Percentiles rank a stretch among this genome's conserved stretches.
These are phyloP conservation scores for Protea cynaroides DNA, from an alignment of 164 flowering plant genomes.

Conservation along the genomic window DNA sequence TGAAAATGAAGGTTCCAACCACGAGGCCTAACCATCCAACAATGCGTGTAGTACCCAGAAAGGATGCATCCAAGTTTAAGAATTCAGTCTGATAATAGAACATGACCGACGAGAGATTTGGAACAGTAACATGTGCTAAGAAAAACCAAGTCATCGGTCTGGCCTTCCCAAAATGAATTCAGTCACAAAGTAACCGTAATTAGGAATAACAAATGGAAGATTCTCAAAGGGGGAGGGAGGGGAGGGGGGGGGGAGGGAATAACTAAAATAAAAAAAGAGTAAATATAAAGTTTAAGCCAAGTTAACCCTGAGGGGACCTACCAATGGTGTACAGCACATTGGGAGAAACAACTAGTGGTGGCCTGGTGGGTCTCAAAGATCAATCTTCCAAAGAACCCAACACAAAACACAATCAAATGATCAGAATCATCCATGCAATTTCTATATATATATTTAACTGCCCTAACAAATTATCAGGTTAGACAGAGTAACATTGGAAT, in stretches of 20 bases:
- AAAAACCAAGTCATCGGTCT: constrained; percentile 98
- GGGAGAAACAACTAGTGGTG: background rate
- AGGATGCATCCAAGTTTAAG: constrained; percentile 76
- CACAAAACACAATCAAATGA: background rate
- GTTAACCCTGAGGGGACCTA: background rate
- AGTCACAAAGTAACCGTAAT: constrained; percentile 14
- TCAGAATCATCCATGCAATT: background rate
- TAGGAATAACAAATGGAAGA: constrained; percentile 13
- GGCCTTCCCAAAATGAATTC: constrained; percentile 26
- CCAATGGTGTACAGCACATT: background rate
- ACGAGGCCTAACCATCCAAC: constrained; percentile 86
- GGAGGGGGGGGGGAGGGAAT: background rate
- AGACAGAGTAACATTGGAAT: background rate
- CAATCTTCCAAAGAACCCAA: background rate
- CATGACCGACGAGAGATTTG: constrained; percentile 83
- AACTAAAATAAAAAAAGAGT: background rate
- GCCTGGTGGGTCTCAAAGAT: background rate
- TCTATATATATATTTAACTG: background rate
- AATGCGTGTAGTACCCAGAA: constrained; percentile 81
- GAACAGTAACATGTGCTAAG: constrained; percentile 65
- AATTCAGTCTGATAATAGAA: constrained; percentile 89
- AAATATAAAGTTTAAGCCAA: background rate
- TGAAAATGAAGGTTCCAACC: constrained; percentile 77
- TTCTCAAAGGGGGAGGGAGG: background rate
- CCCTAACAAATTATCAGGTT: background rate